Evolutionary conservation across 495 filamentous ascomycete genomes (phyloP).

Genomic region (Cetradonia linearis): DNA sequence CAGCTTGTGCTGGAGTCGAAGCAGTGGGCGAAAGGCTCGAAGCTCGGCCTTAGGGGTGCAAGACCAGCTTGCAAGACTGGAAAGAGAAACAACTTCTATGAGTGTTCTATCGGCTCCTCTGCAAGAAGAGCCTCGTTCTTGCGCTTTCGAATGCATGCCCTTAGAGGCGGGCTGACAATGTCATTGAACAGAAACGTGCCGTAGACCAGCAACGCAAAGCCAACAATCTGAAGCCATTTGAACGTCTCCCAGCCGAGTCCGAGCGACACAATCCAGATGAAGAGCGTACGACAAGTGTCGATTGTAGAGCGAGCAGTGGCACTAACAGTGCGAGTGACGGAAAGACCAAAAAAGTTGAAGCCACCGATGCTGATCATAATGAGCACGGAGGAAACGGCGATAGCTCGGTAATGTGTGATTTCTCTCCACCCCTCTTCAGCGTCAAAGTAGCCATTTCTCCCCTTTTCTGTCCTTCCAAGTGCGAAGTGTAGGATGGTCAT

Average conservation of each 20-base stretch:
- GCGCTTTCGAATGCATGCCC: slow-evolving; percentile 42
- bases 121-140: slow-evolving; percentile 57
- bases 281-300: slow-evolving; percentile 92
- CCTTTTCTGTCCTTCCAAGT: slow-evolving; percentile 63
- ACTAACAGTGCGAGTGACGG: slow-evolving; percentile 76
- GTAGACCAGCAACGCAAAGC: slow-evolving; percentile 84
- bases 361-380: slow-evolving; percentile 98
- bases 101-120: slow-evolving; percentile 76
- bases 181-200: slow-evolving; percentile 97
- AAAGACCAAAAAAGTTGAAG: slow-evolving; percentile 97
- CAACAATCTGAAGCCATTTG: slow-evolving; percentile 91
- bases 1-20: too few relatives aligned
- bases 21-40: not conserved
- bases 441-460: slow-evolving; percentile 79
- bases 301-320: slow-evolving; percentile 91
- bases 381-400: slow-evolving; percentile 64
- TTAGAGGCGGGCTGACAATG: slow-evolving; percentile 69
- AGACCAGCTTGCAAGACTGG: not conserved
- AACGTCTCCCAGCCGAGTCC: slow-evolving; percentile 94
- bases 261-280: slow-evolving; percentile 95
- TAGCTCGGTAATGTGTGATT: slow-evolving; percentile 55
- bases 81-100: not conserved
- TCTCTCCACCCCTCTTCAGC: slow-evolving; percentile 72
- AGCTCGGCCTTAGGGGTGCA: not conserved
- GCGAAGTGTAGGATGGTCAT: slow-evolving; percentile 72